Conservation (phyloP, 2,329 filamentous ascomycete genomes). For the Aureobasidium leucospermi region DNA sequence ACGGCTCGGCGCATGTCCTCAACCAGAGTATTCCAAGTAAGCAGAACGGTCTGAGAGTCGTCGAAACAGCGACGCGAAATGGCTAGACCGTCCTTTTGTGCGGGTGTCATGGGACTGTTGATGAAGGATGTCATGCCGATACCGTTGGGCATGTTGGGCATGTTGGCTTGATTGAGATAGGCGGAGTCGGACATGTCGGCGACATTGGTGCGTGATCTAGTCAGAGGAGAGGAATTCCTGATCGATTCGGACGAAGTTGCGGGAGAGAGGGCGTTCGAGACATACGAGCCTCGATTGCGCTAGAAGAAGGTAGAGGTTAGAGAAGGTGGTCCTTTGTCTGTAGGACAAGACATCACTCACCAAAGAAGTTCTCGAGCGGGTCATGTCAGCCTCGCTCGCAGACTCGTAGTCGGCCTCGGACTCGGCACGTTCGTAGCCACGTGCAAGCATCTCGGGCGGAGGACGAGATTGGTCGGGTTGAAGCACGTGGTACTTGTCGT, state of each 20-base stretch:
- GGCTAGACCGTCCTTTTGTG: slow-evolving; percentile 29
- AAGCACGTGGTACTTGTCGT: slow-evolving; percentile 79
- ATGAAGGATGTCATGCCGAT: slow-evolving; percentile 50
- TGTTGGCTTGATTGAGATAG: slow-evolving; percentile 37
- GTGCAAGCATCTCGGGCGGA: slow-evolving; percentile 83
- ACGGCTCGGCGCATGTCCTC: slow-evolving; percentile 89
- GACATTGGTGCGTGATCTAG: slow-evolving; percentile 50
- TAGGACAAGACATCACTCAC: slow-evolving; percentile 40
- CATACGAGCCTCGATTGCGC: slow-evolving; percentile 58
- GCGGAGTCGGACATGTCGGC: slow-evolving; percentile 41
- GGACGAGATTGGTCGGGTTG: slow-evolving; percentile 86
- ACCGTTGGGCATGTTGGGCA: slow-evolving; percentile 34
- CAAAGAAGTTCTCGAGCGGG: slow-evolving; percentile 61
- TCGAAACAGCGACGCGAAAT: slow-evolving; percentile 85
- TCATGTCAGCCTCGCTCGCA: slow-evolving; percentile 68
- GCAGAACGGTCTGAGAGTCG: slow-evolving; percentile 67
- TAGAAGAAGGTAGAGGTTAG: slow-evolving; percentile 27
- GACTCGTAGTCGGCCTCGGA: slow-evolving; percentile 81
- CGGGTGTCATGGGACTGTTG: slow-evolving; percentile 39
- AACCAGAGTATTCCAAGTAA: slow-evolving; percentile 85
- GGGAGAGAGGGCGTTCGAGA: slow-evolving; percentile 67
- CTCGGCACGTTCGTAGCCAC: slow-evolving; percentile 73
- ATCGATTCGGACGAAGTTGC: slow-evolving; percentile 89
- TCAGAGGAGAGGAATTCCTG: slow-evolving; percentile 57
- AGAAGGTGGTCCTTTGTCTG: slow-evolving; percentile 17